Evolutionary conservation across 2,329 filamentous ascomycete genomes (phyloP).

Genomic region (Talaromyces sp.): DNA sequence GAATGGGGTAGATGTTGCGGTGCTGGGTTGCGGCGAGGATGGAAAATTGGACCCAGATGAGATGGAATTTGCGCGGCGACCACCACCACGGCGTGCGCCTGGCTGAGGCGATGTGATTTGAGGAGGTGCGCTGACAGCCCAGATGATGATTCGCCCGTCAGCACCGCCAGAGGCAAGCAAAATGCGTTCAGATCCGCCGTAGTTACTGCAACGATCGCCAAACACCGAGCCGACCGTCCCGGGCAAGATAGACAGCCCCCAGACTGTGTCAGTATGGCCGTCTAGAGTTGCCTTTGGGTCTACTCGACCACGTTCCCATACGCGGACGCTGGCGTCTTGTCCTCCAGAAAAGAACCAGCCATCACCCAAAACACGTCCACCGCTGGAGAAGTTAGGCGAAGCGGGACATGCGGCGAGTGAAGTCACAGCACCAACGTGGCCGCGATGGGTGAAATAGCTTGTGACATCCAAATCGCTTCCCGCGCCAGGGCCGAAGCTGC

Average conservation of each 20-base stretch:
- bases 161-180: slow-evolving; percentile 86
- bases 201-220: slow-evolving; percentile 62
- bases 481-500: slow-evolving; percentile 51
- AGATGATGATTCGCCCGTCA: slow-evolving; percentile 86
- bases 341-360: slow-evolving; percentile 99
- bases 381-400: slow-evolving; percentile 81
- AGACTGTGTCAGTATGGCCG: slow-evolving; percentile 91
- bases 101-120: slow-evolving; percentile 77
- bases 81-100: slow-evolving; percentile 65
- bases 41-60: slow-evolving; percentile 91
- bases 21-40: slow-evolving; percentile 80
- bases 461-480: slow-evolving; percentile 81
- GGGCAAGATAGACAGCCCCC: slow-evolving; percentile 89
- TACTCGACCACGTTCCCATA: slow-evolving; percentile 92
- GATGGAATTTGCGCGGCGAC: slow-evolving; percentile 84
- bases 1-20: slow-evolving; percentile 80
- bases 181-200: slow-evolving; percentile 78
- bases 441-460: slow-evolving; percentile 91
- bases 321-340: slow-evolving; percentile 84
- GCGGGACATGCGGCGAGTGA: slow-evolving; percentile 82
- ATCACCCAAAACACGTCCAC: slow-evolving; percentile 80
- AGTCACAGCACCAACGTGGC: slow-evolving; percentile 85
- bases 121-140: slow-evolving; percentile 88
- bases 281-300: slow-evolving; percentile 93
- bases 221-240: slow-evolving; percentile 76